Base-by-base conservation (phyloP, 805 yeast genomes). In the Kuraishia piskuri region DNA sequence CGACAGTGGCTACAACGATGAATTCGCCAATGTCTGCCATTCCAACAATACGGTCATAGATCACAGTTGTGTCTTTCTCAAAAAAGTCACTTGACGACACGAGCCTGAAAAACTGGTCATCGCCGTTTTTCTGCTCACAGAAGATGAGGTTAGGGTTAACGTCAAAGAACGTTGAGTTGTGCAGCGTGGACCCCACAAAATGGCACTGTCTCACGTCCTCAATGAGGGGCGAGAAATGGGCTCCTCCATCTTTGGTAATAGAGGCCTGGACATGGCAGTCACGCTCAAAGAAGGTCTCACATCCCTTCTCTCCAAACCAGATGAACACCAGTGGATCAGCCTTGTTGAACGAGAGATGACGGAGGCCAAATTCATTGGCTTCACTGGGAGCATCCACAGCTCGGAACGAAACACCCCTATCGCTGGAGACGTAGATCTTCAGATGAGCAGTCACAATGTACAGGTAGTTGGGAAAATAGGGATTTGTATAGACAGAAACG, bases 1-100 rank as follows among this genome's bases (percentile, higher is more conserved):
- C 68, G 31, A 78, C 68, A 2, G 79, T 70, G 0, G 96, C 97
- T 51, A 85, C 90, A 25, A 92, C 79, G 22, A 88, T 71, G 61
- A 79, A 92, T 25, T 80, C 84, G 22, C 87, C 86, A 20, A 84
- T 80, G 36, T 82, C 72, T 20, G 94, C 90, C 58, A 82, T 83
- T 0, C 96, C 97, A 47, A 86, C 78, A 37, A 87, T 80, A 50
- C 77, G 69, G 2, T 80, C 81, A 60, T 85, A 80, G 2, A 79
- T 61, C 0, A 67, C 72, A 14, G 61, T 66, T 4, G 71, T 67
- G 10, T 68, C 71, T 4, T 61, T 59, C 22, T 68, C 58, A 64
- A 84, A 85, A 59, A 69, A 76, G 61, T 88, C 84, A 1, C 67
- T 68, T 6, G 88, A 74, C 1, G 87, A 75, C 12, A 79, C 54